phyloP scores from a whole-genome alignment of 177 flowering plant species.

The Vitis hybrid region DNA sequence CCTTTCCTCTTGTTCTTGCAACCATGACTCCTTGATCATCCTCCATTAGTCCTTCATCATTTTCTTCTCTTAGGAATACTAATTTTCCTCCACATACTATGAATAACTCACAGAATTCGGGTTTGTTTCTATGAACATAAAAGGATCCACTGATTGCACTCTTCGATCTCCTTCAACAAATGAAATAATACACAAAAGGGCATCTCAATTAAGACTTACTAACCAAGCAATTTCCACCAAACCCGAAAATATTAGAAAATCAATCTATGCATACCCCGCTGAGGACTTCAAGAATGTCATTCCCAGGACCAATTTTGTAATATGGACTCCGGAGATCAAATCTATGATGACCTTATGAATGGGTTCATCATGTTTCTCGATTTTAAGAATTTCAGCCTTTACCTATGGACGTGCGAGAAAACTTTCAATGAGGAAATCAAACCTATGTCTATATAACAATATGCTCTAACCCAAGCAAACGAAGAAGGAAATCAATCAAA shows the following conservation, averaged over 20 bases:
- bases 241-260: background rate
- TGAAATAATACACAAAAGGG: background rate
- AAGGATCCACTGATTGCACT: conserved; percentile 50
- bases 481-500: conserved; percentile 9
- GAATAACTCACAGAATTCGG: conserved; percentile 56
- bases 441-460: background rate
- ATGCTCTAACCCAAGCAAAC: background rate
- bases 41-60: conserved; percentile 34
- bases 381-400: conserved; percentile 40
- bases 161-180: conserved; percentile 48
- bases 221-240: background rate
- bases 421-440: background rate
- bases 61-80: conserved; percentile 40
- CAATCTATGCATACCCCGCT: conserved; percentile 31
- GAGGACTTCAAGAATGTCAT: conserved; percentile 54
- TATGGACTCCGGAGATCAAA: conserved; percentile 37
- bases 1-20: conserved; percentile 33
- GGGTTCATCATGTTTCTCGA: conserved; percentile 50
- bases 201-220: background rate
- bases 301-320: conserved; percentile 66
- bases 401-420: conserved; percentile 29
- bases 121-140: conserved; percentile 50
- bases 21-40: conserved; percentile 40
- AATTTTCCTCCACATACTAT: conserved; percentile 56
- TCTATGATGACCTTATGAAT: conserved; percentile 43